Conservation (phyloP, 805 yeast genomes). For the Tetrapisispora arboricola region DNA sequence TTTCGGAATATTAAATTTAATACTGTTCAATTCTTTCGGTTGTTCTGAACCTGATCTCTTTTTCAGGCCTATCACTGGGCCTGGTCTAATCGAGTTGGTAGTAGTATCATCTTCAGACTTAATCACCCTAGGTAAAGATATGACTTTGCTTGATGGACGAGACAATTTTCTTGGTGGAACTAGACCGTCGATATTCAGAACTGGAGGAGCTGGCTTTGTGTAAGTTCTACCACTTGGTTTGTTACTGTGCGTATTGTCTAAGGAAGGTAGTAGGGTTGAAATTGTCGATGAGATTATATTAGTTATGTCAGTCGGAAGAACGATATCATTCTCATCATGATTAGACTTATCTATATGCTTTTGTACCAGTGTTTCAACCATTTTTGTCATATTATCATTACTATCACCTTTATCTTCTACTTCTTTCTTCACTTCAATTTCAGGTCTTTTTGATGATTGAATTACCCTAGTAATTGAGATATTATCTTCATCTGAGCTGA, state of each 20-base stretch:
- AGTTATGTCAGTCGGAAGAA: constrained; percentile 12
- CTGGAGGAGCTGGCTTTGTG: constrained; percentile 13
- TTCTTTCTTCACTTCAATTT: not conserved
- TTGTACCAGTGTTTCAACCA: constrained; percentile 17
- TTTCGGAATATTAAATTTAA: constrained; percentile 7
- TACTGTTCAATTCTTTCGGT: not conserved
- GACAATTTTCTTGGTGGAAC: constrained; percentile 14
- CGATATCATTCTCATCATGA: constrained; percentile 6
- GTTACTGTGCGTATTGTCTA: constrained; percentile 5
- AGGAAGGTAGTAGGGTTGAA: constrained; percentile 15
- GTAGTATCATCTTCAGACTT: not conserved
- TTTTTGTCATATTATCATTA: constrained; percentile 1
- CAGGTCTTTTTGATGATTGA: not conserved
- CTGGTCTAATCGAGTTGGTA: not conserved
- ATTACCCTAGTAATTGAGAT: not conserved
- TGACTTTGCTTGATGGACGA: not conserved
- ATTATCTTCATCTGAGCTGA: not conserved
- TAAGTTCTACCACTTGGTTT: constrained; percentile 4
- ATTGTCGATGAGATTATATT: constrained; percentile 18
- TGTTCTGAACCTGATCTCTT: constrained; percentile 3
- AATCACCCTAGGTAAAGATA: not conserved
- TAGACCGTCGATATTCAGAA: constrained; percentile 24
- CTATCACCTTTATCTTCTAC: not conserved
- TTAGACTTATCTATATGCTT: constrained; percentile 13
- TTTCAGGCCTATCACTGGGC: not conserved